Conservation (phyloP, 2,329 filamentous ascomycete genomes). For the Stachybotrys echinatus region DNA sequence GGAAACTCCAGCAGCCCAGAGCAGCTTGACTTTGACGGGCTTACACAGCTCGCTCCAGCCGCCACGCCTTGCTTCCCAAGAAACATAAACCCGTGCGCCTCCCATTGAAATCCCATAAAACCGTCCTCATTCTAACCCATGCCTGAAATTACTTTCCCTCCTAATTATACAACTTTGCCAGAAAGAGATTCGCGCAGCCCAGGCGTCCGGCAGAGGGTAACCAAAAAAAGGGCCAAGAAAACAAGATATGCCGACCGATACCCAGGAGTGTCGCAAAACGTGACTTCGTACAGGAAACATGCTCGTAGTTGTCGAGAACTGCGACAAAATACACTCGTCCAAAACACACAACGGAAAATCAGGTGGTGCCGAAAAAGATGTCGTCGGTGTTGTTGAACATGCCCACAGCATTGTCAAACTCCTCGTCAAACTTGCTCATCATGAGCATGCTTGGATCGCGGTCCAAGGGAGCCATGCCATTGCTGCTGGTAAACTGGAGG, state of each 20-base stretch:
- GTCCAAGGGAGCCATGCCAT: slow-evolving; percentile 36
- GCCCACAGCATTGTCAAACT: slow-evolving; percentile 40
- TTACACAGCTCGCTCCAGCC: not conserved
- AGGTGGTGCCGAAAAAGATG: slow-evolving; percentile 42
- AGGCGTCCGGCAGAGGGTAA: not conserved
- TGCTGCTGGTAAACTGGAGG: slow-evolving; percentile 35
- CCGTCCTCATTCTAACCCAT: slow-evolving; percentile 1
- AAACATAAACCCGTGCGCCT: slow-evolving; percentile 11
- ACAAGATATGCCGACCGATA: not conserved
- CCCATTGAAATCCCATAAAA: slow-evolving; percentile 6
- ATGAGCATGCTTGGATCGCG: slow-evolving; percentile 42
- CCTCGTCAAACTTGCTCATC: slow-evolving; percentile 50
- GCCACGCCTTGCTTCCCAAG: slow-evolving; percentile 7
- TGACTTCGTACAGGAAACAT: slow-evolving; percentile 9
- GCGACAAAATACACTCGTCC: slow-evolving; percentile 4
- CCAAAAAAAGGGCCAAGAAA: no score
- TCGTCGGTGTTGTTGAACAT: slow-evolving; percentile 49
- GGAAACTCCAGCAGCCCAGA: slow-evolving; percentile 6
- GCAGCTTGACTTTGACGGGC: not conserved
- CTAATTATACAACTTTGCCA: slow-evolving; percentile 11
- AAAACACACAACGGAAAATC: slow-evolving; percentile 5
- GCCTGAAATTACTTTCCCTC: slow-evolving; percentile 5
- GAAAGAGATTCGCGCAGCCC: not conserved
- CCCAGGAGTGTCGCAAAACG: slow-evolving; percentile 1
- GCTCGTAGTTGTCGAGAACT: slow-evolving; percentile 17